These are phyloP conservation scores for Trypanosoma caninum DNA, from an alignment of 208 protist species.

Conservation along the genomic window DNA sequence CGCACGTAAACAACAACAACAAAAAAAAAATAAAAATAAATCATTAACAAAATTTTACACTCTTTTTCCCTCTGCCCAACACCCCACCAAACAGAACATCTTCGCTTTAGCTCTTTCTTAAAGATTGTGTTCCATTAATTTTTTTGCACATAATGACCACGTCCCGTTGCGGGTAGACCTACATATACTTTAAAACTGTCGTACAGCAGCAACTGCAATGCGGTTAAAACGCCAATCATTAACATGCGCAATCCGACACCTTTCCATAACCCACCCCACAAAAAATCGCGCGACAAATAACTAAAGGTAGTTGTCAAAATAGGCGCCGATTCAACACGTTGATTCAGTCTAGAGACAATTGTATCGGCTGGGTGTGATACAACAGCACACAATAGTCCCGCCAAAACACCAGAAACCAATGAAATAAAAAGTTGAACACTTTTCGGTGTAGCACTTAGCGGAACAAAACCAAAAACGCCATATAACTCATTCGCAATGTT, in stretches of 20 bases:
- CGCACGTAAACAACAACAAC: too few species aligned
- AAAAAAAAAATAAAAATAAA: conserved; percentile 13
- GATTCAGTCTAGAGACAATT: conserved; percentile 90
- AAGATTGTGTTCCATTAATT: background rate
- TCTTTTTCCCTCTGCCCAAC: background rate
- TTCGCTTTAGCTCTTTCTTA: background rate
- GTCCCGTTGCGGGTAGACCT: conserved; percentile 54
- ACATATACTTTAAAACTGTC: conserved; percentile 81
- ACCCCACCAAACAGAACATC: too few species aligned
- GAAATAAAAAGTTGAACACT: conserved; percentile 38
- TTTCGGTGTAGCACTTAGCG: conserved; percentile 10
- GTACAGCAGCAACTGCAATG: conserved; percentile 94
- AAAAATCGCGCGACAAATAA: conserved; percentile 24
- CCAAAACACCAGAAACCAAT: conserved; percentile 78
- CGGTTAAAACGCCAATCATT: conserved; percentile 93
- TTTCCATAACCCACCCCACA: conserved; percentile 60
- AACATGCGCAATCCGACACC: conserved; percentile 89
- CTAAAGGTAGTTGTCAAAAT: conserved; percentile 4
- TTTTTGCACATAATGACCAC: background rate
- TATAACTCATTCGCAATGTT: conserved; percentile 34
- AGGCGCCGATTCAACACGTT: conserved; percentile 13
- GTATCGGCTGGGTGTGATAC: conserved; percentile 96
- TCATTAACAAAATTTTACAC: background rate
- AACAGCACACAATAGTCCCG: conserved; percentile 88
- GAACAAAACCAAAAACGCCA: conserved; percentile 7